phyloP scores from a whole-genome alignment of 2,329 filamentous ascomycete genomes.

The Penicillium corylophilum region DNA sequence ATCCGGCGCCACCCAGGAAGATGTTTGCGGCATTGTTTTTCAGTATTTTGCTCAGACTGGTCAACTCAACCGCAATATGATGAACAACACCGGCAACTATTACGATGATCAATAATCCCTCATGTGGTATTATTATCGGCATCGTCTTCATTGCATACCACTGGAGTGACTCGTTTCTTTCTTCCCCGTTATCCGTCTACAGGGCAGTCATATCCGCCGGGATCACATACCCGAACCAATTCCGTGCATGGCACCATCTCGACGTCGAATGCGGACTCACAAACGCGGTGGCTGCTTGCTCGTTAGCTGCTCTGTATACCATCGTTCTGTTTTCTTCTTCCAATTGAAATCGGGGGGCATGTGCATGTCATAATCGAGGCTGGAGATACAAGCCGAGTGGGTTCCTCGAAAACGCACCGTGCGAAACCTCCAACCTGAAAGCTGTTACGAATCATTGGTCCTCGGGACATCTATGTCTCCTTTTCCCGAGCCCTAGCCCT shows the following conservation, averaged over 20 bases:
- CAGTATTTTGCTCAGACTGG: not conserved
- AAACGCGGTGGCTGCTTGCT: not conserved
- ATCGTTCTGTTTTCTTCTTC: not conserved
- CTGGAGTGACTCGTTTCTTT: slow-evolving; percentile 9
- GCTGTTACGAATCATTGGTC: not conserved
- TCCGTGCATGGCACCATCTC: not conserved
- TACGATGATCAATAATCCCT: slow-evolving; percentile 6
- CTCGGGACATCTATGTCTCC: not conserved
- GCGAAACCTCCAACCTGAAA: not conserved
- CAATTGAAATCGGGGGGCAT: not conserved
- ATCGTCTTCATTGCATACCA: slow-evolving; percentile 13
- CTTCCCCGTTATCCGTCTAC: not conserved
- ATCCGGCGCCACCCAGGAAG: slow-evolving; percentile 18
- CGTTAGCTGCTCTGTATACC: not conserved
- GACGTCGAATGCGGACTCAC: not conserved
- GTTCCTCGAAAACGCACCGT: not conserved
- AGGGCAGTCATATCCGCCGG: not conserved
- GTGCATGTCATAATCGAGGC: not conserved
- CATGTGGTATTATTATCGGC: not conserved
- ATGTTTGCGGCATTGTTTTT: slow-evolving; percentile 13
- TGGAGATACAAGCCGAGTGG: not conserved
- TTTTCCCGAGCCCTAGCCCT: slow-evolving; percentile 2
- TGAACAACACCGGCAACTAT: slow-evolving; percentile 6
- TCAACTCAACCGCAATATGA: not conserved
- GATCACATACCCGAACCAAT: slow-evolving; percentile 8